A percentile compares a stretch with the other conserved stretches of the same genome.
phyloP scores from a whole-genome alignment of 2,329 filamentous ascomycete species.

The Trichoderma sp. region DNA sequence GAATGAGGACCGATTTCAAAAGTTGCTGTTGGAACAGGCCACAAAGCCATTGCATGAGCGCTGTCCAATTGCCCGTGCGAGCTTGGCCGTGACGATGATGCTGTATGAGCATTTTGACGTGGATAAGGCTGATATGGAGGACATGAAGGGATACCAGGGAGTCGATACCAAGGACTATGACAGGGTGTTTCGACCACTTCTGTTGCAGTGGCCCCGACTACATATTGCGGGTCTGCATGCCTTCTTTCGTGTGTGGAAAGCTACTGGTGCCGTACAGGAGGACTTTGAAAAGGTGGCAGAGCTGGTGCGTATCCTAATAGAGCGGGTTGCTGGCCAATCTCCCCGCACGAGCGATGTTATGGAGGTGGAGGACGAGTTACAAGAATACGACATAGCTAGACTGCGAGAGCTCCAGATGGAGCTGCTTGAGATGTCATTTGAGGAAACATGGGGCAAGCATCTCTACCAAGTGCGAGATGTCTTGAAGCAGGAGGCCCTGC shows the following conservation, averaged over 20 bases:
- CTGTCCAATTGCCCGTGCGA: slow-evolving; percentile 85
- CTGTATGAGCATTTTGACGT: slow-evolving; percentile 96
- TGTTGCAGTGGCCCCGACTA: slow-evolving; percentile 90
- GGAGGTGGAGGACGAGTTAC: slow-evolving; percentile 86
- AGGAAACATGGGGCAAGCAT: slow-evolving; percentile 92
- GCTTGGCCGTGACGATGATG: slow-evolving; percentile 81
- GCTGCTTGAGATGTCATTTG: slow-evolving; percentile 84
- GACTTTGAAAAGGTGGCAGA: slow-evolving; percentile 95
- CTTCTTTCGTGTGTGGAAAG: slow-evolving; percentile 92
- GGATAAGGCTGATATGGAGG: slow-evolving; percentile 78
- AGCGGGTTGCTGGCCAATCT: slow-evolving; percentile 84
- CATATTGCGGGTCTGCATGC: slow-evolving; percentile 84
- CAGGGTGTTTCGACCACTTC: slow-evolving; percentile 78
- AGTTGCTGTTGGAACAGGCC: slow-evolving; percentile 86
- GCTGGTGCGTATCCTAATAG: slow-evolving; percentile 83
- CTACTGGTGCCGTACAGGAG: slow-evolving; percentile 76
- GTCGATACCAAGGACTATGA: slow-evolving; percentile 80
- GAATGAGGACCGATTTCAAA: slow-evolving; percentile 90
- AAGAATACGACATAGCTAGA: slow-evolving; percentile 76
- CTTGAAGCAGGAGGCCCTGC: slow-evolving; percentile 83
- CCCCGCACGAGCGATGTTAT: slow-evolving; percentile 78
- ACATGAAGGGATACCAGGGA: slow-evolving; percentile 72
- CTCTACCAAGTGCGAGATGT: slow-evolving; percentile 88
- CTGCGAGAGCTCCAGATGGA: slow-evolving; percentile 92
- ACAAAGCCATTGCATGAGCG: slow-evolving; percentile 69